Conservation (phyloP, 2,329 filamentous ascomycete genomes). For the Hypocreales sp. region DNA sequence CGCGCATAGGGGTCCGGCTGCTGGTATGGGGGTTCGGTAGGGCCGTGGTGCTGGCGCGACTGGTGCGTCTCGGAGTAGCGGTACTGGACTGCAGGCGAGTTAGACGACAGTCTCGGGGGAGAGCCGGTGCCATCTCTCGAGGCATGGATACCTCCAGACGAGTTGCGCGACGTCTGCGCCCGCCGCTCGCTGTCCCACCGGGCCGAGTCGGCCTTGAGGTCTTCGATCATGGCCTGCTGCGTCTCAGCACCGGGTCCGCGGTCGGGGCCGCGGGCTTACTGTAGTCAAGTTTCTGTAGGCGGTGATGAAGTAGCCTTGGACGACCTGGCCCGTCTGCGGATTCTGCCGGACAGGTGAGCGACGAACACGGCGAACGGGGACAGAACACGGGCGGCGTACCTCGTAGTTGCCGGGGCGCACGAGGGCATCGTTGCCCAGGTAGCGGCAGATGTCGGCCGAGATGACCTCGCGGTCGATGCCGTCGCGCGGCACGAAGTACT, state of each 20-base stretch:
- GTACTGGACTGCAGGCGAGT: slow-evolving; percentile 42
- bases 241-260: neutral
- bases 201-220: slow-evolving; percentile 45
- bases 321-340: slow-evolving; percentile 40
- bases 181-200: slow-evolving; percentile 46
- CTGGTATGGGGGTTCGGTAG: slow-evolving; percentile 22
- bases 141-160: slow-evolving; percentile 41
- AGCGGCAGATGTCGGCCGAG: slow-evolving; percentile 71
- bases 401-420: slow-evolving; percentile 61
- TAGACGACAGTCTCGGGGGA: slow-evolving; percentile 37
- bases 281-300: slow-evolving; percentile 67
- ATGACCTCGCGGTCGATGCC: slow-evolving; percentile 76
- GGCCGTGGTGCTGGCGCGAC: slow-evolving; percentile 32
- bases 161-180: slow-evolving; percentile 35
- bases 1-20: slow-evolving; percentile 20
- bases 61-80: slow-evolving; percentile 36
- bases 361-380: neutral
- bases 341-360: slow-evolving; percentile 22
- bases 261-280: slow-evolving; percentile 44
- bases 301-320: slow-evolving; percentile 62
- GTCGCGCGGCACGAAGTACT: slow-evolving; percentile 68
- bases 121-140: slow-evolving; percentile 32
- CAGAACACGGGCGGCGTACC: slow-evolving; percentile 30
- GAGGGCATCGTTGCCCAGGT: slow-evolving; percentile 68
- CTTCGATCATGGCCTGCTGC: slow-evolving; percentile 44